Evolutionary conservation across 306 rosid species (phyloP).

Genomic region (Trifolium repens): DNA sequence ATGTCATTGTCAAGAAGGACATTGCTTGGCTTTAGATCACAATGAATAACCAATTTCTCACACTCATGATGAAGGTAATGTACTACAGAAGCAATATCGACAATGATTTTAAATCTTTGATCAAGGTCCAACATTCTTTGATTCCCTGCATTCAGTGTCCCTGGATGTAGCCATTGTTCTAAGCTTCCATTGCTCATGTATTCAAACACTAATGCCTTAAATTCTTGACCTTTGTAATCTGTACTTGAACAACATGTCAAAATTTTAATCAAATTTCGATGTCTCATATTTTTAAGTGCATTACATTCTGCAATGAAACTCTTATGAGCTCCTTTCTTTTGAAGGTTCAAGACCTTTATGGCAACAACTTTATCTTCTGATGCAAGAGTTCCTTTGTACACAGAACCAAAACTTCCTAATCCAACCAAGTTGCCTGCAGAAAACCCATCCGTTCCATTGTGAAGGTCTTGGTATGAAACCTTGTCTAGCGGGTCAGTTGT

Average conservation of each 20-base stretch:
- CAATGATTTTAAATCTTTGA: constrained; percentile 10
- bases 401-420: constrained; percentile 5
- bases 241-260: constrained; percentile 33
- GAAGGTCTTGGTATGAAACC: constrained; percentile 32
- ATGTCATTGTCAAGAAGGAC: constrained; percentile 33
- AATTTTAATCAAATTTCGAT: constrained; percentile 26
- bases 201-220: constrained; percentile 39
- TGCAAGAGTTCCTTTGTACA: constrained; percentile 6
- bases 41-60: constrained; percentile 12
- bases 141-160: neutral
- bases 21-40: constrained; percentile 41
- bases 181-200: constrained; percentile 37
- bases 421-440: constrained; percentile 32
- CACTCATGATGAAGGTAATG: constrained; percentile 35
- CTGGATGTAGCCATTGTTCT: constrained; percentile 31
- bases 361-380: constrained; percentile 29
- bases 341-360: constrained; percentile 34
- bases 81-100: constrained; percentile 35
- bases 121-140: neutral
- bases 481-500: neutral
- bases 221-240: constrained; percentile 28
- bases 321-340: constrained; percentile 27
- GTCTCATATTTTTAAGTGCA: constrained; percentile 22
- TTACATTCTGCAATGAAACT: constrained; percentile 38
- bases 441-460: constrained; percentile 29